Evolutionary conservation across 192 early-diverging fungal species (phyloP).

Genomic region (Umbelopsis isabellina): DNA sequence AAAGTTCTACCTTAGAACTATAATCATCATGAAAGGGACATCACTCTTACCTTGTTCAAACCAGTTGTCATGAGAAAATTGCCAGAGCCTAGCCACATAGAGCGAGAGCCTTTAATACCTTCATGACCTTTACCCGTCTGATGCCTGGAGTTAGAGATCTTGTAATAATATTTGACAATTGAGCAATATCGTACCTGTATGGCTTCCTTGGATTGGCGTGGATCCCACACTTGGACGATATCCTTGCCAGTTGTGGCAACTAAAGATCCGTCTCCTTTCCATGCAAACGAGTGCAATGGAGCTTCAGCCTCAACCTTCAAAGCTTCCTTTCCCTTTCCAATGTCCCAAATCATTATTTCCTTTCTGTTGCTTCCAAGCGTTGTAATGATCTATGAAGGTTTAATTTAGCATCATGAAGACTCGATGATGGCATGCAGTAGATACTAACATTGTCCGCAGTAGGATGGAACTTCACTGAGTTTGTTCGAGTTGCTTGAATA

Average conservation of each 20-base stretch:
- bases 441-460: slow-evolving; percentile 46
- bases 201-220: slow-evolving; percentile 39
- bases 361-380: slow-evolving; percentile 46
- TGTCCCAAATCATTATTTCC: slow-evolving; percentile 55
- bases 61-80: slow-evolving; percentile 73
- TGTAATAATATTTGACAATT: background rate
- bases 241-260: slow-evolving; percentile 60
- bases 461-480: slow-evolving; percentile 52
- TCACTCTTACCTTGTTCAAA: slow-evolving; percentile 54
- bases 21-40: no score
- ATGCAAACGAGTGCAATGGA: slow-evolving; percentile 55
- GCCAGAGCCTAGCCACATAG: slow-evolving; percentile 70
- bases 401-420: background rate
- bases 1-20: no score
- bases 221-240: slow-evolving; percentile 66
- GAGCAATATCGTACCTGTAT: slow-evolving; percentile 26
- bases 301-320: slow-evolving; percentile 30
- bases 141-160: background rate
- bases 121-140: slow-evolving; percentile 54
- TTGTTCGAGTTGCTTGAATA: slow-evolving; percentile 41
- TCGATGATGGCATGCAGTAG: background rate
- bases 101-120: slow-evolving; percentile 67
- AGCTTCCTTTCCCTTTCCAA: slow-evolving; percentile 27
- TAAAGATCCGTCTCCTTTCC: slow-evolving; percentile 61
- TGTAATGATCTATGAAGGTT: slow-evolving; percentile 42